Evolutionary conservation across 2,329 filamentous ascomycete species (phyloP), one percentile per base, ranked within the genome.

Genomic region (Aspergillus carbonarius): DNA sequence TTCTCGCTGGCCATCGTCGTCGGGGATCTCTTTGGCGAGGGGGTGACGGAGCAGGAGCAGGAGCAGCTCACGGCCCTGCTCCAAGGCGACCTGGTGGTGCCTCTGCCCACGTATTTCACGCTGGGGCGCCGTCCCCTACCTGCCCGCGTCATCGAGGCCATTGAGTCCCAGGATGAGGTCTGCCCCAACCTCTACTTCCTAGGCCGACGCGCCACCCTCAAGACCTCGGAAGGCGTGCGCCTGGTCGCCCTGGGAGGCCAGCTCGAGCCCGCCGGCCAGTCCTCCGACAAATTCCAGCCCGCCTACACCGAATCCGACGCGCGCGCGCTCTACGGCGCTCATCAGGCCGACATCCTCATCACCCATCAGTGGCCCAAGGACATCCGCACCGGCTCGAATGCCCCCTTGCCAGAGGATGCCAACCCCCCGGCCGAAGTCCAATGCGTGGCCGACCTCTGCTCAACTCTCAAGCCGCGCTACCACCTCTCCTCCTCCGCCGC

Each of bases 141-240:
- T 0, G 75, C 81, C 3, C 78, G 80, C 30, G 84, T 97, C 20
- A 80, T 89, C 18, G 85, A 90, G 69, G 92, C 87, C 72, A 83
- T 98, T 54, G 84, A 91, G 70, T 83, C 84, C 34, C 85, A 89
- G 62, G 88, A 83, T 62, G 86, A 89, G 68, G 83, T 99, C 17
- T 96, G 92, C 72, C 83, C 88, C n/a, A 98, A 99, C 71, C 84
- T 99, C 10, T 91, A 91, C 75, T 96, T 89, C 69, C 84, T 99
- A 0, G 93, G 91, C 58, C 96, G 95, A 75, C 88, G 92, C 68
- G 91, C 90, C 61, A 88, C 89, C 13, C 89, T 92, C 54, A 98
- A 95, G 73, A 98, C 93, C 0, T 89, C 90, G 0, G 93, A 97
- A 64, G 93, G 93, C 1, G 81, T 98, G 47, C 87, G 89, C 52